Evolutionary conservation across 2,329 filamentous ascomycete genomes (phyloP).

Genomic region (Cryphonectria radicalis): DNA sequence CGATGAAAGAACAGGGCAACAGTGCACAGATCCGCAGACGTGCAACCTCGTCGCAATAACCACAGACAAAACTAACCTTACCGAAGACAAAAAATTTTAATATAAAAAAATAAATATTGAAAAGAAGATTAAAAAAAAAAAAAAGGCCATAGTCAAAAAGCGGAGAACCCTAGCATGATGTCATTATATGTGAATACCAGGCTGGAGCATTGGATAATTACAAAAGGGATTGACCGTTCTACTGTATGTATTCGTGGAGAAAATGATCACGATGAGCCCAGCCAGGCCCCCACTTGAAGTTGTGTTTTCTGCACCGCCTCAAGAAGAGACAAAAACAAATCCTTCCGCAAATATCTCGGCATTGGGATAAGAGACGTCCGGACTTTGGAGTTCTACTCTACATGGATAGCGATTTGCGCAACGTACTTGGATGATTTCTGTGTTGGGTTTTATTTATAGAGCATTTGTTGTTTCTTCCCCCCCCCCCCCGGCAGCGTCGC

Average conservation of each 20-base stretch:
- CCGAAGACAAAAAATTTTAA: too few relatives aligned
- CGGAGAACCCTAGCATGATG: neutral
- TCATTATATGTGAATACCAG: neutral
- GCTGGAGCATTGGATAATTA: neutral
- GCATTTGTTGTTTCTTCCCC: neutral
- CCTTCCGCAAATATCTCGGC: neutral
- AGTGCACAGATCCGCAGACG: neutral
- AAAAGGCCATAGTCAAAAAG: neutral
- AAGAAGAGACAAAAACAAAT: too few relatives aligned
- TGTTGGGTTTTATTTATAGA: neutral
- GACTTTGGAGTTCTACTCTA: neutral
- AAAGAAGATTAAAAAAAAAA: neutral
- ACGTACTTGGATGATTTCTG: neutral
- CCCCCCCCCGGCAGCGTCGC: neutral
- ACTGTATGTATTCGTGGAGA: neutral
- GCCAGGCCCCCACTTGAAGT: neutral
- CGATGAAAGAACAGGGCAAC: neutral
- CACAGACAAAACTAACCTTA: too few relatives aligned
- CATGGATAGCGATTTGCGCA: neutral
- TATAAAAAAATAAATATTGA: neutral
- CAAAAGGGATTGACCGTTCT: neutral
- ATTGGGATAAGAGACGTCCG: neutral
- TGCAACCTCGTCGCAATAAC: neutral
- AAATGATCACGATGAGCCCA: neutral
- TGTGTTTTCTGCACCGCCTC: neutral